Evolutionary conservation across 1,284 basidiomycete species (phyloP).

Genomic region (Chalciporus sp.): DNA sequence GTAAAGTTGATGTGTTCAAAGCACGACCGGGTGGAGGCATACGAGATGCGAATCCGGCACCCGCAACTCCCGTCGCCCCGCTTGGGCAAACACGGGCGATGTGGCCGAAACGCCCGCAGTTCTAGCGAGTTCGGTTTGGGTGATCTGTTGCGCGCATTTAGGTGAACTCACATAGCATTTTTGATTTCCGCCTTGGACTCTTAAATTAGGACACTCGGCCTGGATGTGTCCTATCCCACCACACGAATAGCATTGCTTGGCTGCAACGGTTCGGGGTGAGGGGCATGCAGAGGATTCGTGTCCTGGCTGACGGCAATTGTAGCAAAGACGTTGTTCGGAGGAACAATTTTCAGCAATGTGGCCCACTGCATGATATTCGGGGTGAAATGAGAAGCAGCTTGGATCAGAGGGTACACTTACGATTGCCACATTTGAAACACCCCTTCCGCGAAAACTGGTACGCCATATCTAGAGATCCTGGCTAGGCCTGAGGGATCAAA

Average conservation of each 20-base stretch:
- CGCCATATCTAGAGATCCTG: constrained; percentile 56
- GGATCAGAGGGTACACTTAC: constrained; percentile 48
- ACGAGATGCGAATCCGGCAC: constrained; percentile 59
- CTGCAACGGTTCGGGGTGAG: constrained; percentile 71
- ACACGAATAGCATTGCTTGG: constrained; percentile 65
- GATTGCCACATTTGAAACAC: constrained; percentile 85
- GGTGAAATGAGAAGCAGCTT: constrained; percentile 20
- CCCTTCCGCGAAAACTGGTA: constrained; percentile 81
- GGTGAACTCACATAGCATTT: constrained; percentile 79
- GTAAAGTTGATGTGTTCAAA: constrained; percentile 74
- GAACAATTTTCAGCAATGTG: constrained; percentile 91
- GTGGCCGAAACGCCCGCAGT: constrained; percentile 79
- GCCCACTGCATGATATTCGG: constrained; percentile 57
- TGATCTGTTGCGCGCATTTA: constrained; percentile 4
- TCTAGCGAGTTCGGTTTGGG: constrained; percentile 42
- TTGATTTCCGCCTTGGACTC: constrained; percentile 64
- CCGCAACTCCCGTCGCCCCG: constrained; percentile 41
- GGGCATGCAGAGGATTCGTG: constrained; percentile 90
- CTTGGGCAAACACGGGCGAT: constrained; percentile 75
- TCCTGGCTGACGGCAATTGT: constrained; percentile 89
- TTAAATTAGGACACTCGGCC: constrained; percentile 85
- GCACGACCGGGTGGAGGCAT: constrained; percentile 71
- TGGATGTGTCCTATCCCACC: constrained; percentile 76
- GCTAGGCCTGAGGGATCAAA: constrained; percentile 24
- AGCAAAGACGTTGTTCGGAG: constrained; percentile 85